phyloP scores from a whole-genome alignment of 2,329 filamentous ascomycete genomes.

The Botrytis squamosa region DNA sequence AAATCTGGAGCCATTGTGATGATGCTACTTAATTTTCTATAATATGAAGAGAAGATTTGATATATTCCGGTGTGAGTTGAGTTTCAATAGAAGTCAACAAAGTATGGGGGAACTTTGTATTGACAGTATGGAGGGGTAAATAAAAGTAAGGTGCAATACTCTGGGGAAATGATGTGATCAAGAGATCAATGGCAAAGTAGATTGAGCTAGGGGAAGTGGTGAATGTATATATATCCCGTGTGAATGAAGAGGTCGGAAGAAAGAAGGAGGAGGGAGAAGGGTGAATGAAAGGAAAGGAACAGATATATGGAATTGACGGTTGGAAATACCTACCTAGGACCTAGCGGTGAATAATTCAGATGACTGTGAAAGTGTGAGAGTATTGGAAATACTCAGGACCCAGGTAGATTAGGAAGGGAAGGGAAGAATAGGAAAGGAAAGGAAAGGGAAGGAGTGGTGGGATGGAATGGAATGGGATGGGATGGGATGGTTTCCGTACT shows the following conservation, averaged over 20 bases:
- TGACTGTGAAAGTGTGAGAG: background rate
- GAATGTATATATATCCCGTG: background rate
- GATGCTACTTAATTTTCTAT: background rate
- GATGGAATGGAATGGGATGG: too few species aligned
- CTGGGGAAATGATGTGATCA: constrained; percentile 16
- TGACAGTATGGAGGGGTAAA: background rate
- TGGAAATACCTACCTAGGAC: background rate
- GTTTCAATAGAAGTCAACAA: background rate
- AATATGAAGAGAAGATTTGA: background rate
- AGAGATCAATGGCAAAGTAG: background rate
- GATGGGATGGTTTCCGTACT: background rate
- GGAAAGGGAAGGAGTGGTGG: too few species aligned
- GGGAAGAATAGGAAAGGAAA: background rate
- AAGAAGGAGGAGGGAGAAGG: background rate
- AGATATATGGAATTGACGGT: background rate
- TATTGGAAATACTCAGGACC: background rate
- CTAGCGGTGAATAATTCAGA: background rate
- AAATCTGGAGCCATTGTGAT: constrained; percentile 67
- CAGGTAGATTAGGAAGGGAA: background rate
- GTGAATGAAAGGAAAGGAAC: background rate
- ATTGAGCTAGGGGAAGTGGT: background rate
- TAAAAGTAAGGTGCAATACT: constrained; percentile 3
- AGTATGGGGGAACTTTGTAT: background rate
- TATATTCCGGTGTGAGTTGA: background rate
- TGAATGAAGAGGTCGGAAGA: background rate